These are phyloP conservation scores for Wickerhamiella alocasiicola DNA, from an alignment of 805 yeast species.

Conservation along the genomic window DNA sequence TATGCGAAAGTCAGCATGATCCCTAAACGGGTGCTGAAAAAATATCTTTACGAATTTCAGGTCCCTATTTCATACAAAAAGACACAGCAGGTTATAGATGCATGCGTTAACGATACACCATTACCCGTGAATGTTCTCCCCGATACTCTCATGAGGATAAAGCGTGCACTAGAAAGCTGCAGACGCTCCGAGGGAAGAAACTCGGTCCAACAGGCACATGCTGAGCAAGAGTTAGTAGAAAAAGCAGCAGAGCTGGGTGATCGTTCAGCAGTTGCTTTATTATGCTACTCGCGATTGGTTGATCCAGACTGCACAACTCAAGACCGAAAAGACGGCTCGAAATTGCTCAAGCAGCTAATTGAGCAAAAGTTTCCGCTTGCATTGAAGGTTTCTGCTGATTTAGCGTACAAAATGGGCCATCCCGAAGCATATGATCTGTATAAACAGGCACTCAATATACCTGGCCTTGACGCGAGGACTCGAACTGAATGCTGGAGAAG, in stretches of 20 bases:
- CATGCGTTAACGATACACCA: slow-evolving; percentile 15
- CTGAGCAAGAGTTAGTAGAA: slow-evolving; percentile 68
- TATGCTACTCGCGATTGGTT: slow-evolving; percentile 54
- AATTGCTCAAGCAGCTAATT: slow-evolving; percentile 45
- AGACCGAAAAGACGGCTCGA: slow-evolving; percentile 52
- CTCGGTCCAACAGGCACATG: slow-evolving; percentile 41
- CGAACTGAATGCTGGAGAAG: slow-evolving; percentile 62
- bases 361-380: slow-evolving; percentile 58
- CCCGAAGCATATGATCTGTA: slow-evolving; percentile 50
- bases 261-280: slow-evolving; percentile 62
- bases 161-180: slow-evolving; percentile 49
- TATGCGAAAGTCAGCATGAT: slow-evolving; percentile 1
- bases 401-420: slow-evolving; percentile 41
- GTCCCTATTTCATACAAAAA: slow-evolving; percentile 21
- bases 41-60: slow-evolving; percentile 20
- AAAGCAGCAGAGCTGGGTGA: slow-evolving; percentile 75
- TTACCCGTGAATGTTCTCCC: slow-evolving; percentile 39
- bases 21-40: slow-evolving; percentile 16
- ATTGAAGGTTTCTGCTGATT: slow-evolving; percentile 67
- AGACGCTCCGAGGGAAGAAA: slow-evolving; percentile 48
- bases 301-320: slow-evolving; percentile 32
- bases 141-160: slow-evolving; percentile 53
- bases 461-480: slow-evolving; percentile 35
- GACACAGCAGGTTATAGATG: slow-evolving; percentile 16
- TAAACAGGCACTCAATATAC: slow-evolving; percentile 39